These are phyloP conservation scores for Stagonosporopsis vannaccii DNA, from an alignment of 2,329 filamentous ascomycete species.

Conservation along the genomic window DNA sequence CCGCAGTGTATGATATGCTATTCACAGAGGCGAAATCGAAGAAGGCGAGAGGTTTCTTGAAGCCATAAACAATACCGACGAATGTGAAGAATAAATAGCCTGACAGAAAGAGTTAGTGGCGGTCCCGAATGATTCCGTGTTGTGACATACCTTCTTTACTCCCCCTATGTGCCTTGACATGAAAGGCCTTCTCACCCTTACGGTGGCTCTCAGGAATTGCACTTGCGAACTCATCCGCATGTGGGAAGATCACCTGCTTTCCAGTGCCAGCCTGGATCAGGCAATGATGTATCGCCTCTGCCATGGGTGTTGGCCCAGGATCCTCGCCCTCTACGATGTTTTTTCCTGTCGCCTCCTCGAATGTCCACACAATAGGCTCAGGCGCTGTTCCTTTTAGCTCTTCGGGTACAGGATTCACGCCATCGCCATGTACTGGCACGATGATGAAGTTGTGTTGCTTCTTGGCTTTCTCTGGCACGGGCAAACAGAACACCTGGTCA, in stretches of 20 bases:
- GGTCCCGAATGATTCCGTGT: background rate
- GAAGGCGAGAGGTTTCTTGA: conserved; percentile 70
- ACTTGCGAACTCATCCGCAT: conserved; percentile 65
- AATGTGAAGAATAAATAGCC: conserved; percentile 70
- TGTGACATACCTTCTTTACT: conserved; percentile 66
- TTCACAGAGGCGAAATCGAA: conserved; percentile 67
- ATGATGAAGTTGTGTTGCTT: conserved; percentile 70
- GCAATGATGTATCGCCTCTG: conserved; percentile 52
- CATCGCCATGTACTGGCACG: conserved; percentile 61
- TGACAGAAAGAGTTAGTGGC: conserved; percentile 39
- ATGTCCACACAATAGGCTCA: conserved; percentile 68
- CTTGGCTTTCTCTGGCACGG: conserved; percentile 69
- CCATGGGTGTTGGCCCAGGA: conserved; percentile 53
- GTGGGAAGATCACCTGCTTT: conserved; percentile 60
- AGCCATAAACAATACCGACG: conserved; percentile 68
- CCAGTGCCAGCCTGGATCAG: conserved; percentile 54
- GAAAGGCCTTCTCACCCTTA: conserved; percentile 68
- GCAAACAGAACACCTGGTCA: conserved; percentile 67
- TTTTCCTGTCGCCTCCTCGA: conserved; percentile 61
- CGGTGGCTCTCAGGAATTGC: conserved; percentile 66
- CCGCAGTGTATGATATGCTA: conserved; percentile 68
- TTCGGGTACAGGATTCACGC: conserved; percentile 55
- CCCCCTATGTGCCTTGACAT: conserved; percentile 69
- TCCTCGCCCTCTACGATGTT: conserved; percentile 53
- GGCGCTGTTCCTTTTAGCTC: conserved; percentile 47